These are phyloP conservation scores for Trichosporon faecale DNA, from an alignment of 1,284 basidiomycete genomes.

Conservation along the genomic window DNA sequence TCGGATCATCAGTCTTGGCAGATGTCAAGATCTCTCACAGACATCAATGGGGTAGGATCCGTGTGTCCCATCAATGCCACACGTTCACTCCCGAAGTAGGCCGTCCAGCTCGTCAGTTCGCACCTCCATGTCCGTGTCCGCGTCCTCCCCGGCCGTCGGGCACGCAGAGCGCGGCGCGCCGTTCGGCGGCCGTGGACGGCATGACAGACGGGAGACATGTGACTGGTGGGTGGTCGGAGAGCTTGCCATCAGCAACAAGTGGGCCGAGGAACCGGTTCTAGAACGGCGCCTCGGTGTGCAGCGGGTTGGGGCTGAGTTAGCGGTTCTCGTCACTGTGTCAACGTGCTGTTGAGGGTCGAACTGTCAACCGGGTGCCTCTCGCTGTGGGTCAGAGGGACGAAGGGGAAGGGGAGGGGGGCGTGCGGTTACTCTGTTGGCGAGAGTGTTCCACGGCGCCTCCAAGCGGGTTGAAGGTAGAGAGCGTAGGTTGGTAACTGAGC, in stretches of 20 bases:
- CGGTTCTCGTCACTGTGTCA: not conserved
- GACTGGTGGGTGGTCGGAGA: no score
- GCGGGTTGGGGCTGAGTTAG: not conserved
- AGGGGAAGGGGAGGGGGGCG: no score
- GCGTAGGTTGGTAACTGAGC: not conserved
- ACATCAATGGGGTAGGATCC: no score
- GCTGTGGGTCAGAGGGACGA: not conserved
- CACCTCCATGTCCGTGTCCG: no score
- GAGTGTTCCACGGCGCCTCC: no score
- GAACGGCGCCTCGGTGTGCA: not conserved
- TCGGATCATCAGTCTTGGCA: no score
- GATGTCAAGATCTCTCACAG: no score
- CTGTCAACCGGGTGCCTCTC: not conserved
- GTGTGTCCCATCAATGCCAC: no score
- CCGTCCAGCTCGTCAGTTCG: no score
- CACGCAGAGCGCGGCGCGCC: not conserved
- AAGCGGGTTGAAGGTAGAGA: not conserved
- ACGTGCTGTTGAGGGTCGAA: not conserved
- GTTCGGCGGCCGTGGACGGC: not conserved
- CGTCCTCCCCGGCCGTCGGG: no score
- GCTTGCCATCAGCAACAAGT: not conserved
- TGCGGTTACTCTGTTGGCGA: no score
- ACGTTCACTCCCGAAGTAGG: no score
- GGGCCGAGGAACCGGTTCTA: not conserved
- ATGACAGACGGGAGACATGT: not conserved